phyloP scores from a whole-genome alignment of 441 rosid species.

The Kokia cookei region DNA sequence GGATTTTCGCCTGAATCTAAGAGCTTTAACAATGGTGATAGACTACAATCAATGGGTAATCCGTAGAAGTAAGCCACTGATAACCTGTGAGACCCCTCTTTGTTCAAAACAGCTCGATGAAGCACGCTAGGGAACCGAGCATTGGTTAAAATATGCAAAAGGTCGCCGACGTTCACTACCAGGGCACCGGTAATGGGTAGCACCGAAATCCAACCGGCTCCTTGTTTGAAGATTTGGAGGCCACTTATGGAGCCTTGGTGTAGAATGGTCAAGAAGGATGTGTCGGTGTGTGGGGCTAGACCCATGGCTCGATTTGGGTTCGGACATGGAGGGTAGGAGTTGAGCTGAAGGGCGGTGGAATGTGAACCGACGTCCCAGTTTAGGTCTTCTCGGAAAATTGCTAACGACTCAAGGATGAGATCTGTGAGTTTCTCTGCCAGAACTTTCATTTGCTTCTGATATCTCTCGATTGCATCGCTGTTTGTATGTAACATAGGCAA shows the following conservation, averaged over 20 bases:
- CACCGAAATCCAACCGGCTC: conserved; percentile 28
- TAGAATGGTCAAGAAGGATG: conserved; percentile 25
- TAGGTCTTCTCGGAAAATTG: conserved; percentile 1
- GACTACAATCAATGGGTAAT: conserved; percentile 14
- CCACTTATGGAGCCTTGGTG: conserved; percentile 24
- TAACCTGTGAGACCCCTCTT: conserved; percentile 14
- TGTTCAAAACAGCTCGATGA: conserved; percentile 27
- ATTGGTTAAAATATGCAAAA: conserved; percentile 32
- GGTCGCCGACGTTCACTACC: conserved; percentile 34
- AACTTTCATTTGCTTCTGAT: conserved; percentile 22
- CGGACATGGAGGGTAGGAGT: conserved; percentile 39
- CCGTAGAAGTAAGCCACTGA: conserved; percentile 30
- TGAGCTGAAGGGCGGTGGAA: conserved; percentile 26
- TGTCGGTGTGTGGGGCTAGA: conserved; percentile 41
- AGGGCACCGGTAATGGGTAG: conserved; percentile 23
- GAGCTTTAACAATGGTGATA: conserved; percentile 24
- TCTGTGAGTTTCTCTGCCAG: conserved; percentile 19
- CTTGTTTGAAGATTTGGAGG: conserved; percentile 28
- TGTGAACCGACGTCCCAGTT: conserved; percentile 4
- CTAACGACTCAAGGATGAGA: conserved; percentile 18
- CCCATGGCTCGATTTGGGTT: conserved; percentile 30
- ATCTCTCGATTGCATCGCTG: conserved; percentile 33
- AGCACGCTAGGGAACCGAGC: conserved; percentile 22
- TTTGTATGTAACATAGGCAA: too few species aligned
- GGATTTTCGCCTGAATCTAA: conserved; percentile 7